Evolutionary conservation across 2,329 filamentous ascomycete species (phyloP), one percentile per base, ranked within the genome.

Genomic region (Lachnum nothofagi): DNA sequence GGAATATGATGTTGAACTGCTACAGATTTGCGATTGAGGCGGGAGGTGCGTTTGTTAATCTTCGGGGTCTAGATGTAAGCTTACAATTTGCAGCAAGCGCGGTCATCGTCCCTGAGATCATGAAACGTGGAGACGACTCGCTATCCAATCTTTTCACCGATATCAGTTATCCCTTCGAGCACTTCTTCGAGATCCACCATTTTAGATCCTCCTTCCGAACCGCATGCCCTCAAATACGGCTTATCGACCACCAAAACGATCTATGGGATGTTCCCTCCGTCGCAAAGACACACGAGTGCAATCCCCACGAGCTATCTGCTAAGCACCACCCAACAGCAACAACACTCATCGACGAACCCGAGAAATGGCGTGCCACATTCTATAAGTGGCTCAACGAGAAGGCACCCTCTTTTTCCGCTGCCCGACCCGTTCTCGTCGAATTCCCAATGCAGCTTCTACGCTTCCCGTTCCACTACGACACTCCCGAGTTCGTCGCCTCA

Each of bases 21-120:
- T 57, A 74, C 27, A 66, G 70, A 35, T 66, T 70, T 38, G 71
- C 70, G 22, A 72, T 74, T 14, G 69, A 73, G 60, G 68, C 70
- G 35, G 72, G 72, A 41, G 72, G 72, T 65, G 53, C 57, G 67
- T 65, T 19, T 38, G 59, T n/a, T 25, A 56, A 16, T 24, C 19
- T 5, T n/a, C 14, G 22, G 19, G 10, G 19, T 19, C 10, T 24
- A 12, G 1, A 24, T 14, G 16, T 22, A 50, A 55, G 40, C 53
- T 60, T 6, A 34, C 45, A n/a, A 48, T 33, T 53, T 38, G 17
- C 19, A 27, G 23, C 53, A 66, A 67, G 67, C 24, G 65, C 67
- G 42, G 46, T 72, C 27, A 47, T 47, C 10, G 27, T 47, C 4
- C 44, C 44, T 10, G 8, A 47, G 37, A 27, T 47, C 19, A 29